Evolutionary conservation across 306 rosid species (phyloP).

Genomic region (Echinosophora koreensis): DNA sequence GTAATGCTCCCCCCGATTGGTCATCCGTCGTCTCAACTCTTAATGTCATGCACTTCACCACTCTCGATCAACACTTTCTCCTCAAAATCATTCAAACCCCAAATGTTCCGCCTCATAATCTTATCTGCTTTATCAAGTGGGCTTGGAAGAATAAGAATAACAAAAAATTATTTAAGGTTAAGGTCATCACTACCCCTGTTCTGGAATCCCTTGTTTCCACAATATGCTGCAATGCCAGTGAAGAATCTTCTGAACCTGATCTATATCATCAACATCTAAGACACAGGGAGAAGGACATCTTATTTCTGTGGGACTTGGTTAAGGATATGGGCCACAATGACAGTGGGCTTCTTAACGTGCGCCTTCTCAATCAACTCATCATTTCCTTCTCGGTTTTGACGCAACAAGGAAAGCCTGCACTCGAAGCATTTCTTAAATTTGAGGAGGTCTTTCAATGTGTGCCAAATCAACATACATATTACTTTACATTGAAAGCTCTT

Average conservation of each 20-base stretch:
- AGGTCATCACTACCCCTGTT: slow-evolving; percentile 39
- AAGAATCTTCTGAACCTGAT: no score
- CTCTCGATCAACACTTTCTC: slow-evolving; percentile 56
- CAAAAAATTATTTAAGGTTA: slow-evolving; percentile 47
- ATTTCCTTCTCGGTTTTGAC: slow-evolving; percentile 64
- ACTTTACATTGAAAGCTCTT: slow-evolving; percentile 68
- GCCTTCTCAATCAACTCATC: slow-evolving; percentile 63
- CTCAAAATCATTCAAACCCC: slow-evolving; percentile 60
- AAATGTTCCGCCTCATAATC: slow-evolving; percentile 60
- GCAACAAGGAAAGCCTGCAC: slow-evolving; percentile 69
- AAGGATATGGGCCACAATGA: slow-evolving; percentile 65
- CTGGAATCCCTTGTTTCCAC: slow-evolving; percentile 60
- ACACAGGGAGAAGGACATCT: slow-evolving; percentile 51
- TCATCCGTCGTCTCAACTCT: no score
- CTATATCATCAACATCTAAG: no score
- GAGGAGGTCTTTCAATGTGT: slow-evolving; percentile 57
- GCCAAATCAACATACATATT: slow-evolving; percentile 67
- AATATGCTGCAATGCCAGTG: slow-evolving; percentile 36
- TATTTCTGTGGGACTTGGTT: slow-evolving; percentile 73
- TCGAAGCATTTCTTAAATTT: slow-evolving; percentile 66
- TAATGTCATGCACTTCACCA: slow-evolving; percentile 52
- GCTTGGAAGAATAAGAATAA: slow-evolving; percentile 48
- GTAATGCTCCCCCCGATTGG: no score
- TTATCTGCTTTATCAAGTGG: slow-evolving; percentile 75
- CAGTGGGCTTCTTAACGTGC: slow-evolving; percentile 45